These are phyloP conservation scores for Leishmania turanica DNA, from an alignment of 208 protist genomes.

Conservation along the genomic window DNA sequence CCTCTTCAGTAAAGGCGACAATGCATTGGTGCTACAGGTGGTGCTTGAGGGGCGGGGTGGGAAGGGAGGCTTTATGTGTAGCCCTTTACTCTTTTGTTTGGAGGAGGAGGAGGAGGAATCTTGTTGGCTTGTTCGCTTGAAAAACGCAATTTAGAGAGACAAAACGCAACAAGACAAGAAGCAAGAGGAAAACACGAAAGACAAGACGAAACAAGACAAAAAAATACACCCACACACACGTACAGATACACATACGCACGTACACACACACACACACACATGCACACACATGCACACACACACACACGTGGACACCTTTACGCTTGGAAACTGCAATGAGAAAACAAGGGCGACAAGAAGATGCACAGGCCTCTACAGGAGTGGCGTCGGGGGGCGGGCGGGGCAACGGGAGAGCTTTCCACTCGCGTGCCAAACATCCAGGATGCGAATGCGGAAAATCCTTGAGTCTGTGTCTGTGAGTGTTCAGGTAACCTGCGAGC, in stretches of 20 bases:
- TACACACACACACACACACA: slow-evolving; percentile 3
- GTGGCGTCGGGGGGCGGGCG: background rate
- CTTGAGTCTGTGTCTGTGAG: background rate
- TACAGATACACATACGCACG: background rate
- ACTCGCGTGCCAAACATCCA: background rate
- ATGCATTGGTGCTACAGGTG: background rate
- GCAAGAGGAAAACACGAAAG: background rate
- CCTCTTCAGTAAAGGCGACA: background rate
- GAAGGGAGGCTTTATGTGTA: background rate
- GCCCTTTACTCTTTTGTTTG: background rate
- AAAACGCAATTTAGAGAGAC: background rate
- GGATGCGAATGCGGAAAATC: background rate
- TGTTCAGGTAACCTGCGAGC: background rate
- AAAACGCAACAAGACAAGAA: background rate
- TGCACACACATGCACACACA: background rate
- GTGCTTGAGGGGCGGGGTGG: background rate
- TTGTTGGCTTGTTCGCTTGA: background rate
- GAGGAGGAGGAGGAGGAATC: too few species aligned
- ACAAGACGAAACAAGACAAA: background rate
- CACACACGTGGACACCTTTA: background rate
- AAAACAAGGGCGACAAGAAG: background rate
- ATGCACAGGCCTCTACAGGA: background rate
- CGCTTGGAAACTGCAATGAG: background rate
- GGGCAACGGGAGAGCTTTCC: background rate
- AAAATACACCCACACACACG: background rate